These are phyloP conservation scores for Carex cristatella DNA, from an alignment of 176 grass and related monocot species.

Conservation along the genomic window DNA sequence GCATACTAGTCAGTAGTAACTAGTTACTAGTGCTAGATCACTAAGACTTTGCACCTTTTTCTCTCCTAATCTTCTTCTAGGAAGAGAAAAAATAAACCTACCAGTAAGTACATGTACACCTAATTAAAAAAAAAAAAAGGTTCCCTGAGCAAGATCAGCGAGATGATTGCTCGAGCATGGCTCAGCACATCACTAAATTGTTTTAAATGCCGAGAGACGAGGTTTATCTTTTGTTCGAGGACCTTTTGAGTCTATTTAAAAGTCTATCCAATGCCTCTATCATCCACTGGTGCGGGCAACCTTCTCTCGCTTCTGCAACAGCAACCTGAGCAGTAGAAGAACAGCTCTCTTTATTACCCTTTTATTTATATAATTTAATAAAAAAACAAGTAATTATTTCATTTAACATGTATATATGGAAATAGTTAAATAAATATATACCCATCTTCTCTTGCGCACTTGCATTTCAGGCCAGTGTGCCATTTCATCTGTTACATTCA, in stretches of 20 bases:
- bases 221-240: background rate
- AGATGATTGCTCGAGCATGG: too few species aligned
- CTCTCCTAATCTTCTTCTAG: background rate
- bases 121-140: background rate
- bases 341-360: background rate
- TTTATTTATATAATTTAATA: background rate
- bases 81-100: background rate
- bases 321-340: slow-evolving; percentile 25
- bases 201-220: background rate
- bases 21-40: background rate
- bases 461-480: slow-evolving; percentile 47
- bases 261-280: slow-evolving; percentile 42
- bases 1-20: background rate
- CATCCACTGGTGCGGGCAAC: slow-evolving; percentile 44
- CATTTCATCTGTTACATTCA: slow-evolving; percentile 41
- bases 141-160: too few species aligned
- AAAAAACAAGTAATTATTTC: background rate
- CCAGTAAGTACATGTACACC: slow-evolving; percentile 3
- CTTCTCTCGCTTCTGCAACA: slow-evolving; percentile 31
- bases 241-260: slow-evolving; percentile 21
- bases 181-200: background rate
- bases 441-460: slow-evolving; percentile 38
- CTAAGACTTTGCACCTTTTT: background rate
- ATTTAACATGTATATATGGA: background rate
- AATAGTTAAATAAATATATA: background rate